A percentile compares a stretch with the other conserved stretches of the same genome.
phyloP scores from a whole-genome alignment of 257 asterid genomes.

The Nicotiana knightiana region DNA sequence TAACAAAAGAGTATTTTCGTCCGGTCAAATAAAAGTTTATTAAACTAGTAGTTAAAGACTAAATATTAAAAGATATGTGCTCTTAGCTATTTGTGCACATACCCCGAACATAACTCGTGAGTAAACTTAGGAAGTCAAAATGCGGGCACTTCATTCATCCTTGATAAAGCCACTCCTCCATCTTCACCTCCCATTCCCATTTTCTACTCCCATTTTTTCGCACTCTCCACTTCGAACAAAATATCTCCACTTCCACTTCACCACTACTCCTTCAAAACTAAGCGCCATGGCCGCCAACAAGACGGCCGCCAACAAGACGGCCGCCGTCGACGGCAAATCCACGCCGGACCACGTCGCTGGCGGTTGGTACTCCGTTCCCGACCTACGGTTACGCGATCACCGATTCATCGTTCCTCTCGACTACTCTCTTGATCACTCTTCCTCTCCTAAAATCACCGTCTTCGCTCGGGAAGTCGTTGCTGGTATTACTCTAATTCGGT shows the following conservation, averaged over 20 bases:
- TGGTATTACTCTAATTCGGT: constrained; percentile 33
- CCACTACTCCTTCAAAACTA: constrained; percentile 26
- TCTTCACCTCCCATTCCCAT: constrained; percentile 18
- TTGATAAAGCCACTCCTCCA: constrained; percentile 39
- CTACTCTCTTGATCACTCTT: constrained; percentile 29
- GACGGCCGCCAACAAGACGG: constrained; percentile 3
- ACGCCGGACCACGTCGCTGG: constrained; percentile 37
- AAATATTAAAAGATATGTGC: too few relatives aligned
- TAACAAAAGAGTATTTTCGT: too few relatives aligned
- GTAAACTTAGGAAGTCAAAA: constrained; percentile 2
- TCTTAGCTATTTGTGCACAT: too few relatives aligned
- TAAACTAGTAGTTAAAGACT: too few relatives aligned
- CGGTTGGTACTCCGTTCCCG: constrained; percentile 83
- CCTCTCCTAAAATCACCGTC: constrained; percentile 52
- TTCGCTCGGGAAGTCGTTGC: constrained; percentile 85
- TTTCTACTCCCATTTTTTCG: constrained; percentile 12
- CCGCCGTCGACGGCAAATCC: constrained; percentile 8
- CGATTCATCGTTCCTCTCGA: constrained; percentile 80
- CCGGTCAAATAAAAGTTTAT: too few relatives aligned
- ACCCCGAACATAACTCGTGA: not conserved
- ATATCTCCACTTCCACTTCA: constrained; percentile 10
- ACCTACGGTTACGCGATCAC: constrained; percentile 83
- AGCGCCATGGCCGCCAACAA: constrained; percentile 31
- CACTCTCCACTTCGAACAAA: constrained; percentile 7
- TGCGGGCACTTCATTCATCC: constrained; percentile 27